These are phyloP conservation scores for Malassezia arunalokei DNA, from an alignment of 1,284 basidiomycete genomes.

Conservation along the genomic window DNA sequence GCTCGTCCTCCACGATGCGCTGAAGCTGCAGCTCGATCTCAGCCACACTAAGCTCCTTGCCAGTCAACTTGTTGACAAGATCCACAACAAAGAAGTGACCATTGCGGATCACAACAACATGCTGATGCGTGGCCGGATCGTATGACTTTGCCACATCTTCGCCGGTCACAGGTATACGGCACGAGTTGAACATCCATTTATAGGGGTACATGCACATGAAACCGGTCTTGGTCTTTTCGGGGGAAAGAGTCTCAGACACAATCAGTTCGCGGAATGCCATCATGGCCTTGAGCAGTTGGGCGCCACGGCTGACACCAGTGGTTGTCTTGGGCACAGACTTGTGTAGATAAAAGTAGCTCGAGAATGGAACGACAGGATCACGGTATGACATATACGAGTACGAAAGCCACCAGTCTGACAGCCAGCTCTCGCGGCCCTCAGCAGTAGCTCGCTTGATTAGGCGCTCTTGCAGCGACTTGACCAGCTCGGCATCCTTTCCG, in stretches of 20 bases:
- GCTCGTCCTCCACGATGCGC: constrained; percentile 60
- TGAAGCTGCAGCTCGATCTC: constrained; percentile 74
- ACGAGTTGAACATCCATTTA: constrained; percentile 92
- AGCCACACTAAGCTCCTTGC: constrained; percentile 58
- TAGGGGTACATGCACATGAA: constrained; percentile 92
- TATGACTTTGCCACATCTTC: constrained; percentile 76
- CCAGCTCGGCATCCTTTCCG: constrained; percentile 62
- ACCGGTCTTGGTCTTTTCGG: constrained; percentile 68
- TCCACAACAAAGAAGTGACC: constrained; percentile 75
- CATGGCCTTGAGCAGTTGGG: constrained; percentile 40
- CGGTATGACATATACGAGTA: constrained; percentile 55
- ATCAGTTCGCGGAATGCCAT: constrained; percentile 38
- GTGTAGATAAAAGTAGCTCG: constrained; percentile 92
- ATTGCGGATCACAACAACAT: constrained; percentile 79
- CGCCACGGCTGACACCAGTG: constrained; percentile 31
- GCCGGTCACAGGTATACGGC: constrained; percentile 69
- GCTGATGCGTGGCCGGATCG: constrained; percentile 63
- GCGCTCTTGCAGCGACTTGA: constrained; percentile 65
- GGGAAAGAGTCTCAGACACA: constrained; percentile 59
- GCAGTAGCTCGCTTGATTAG: constrained; percentile 59
- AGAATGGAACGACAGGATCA: constrained; percentile 81
- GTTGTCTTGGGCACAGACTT: constrained; percentile 51
- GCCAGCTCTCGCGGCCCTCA: constrained; percentile 61
- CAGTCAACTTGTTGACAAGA: constrained; percentile 50
- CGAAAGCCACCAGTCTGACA: constrained; percentile 97